Evolutionary conservation across 352 stramenopile genomes (phyloP), one percentile per base, ranked within the genome.

Genomic region (Phytophthora palmivora): DNA sequence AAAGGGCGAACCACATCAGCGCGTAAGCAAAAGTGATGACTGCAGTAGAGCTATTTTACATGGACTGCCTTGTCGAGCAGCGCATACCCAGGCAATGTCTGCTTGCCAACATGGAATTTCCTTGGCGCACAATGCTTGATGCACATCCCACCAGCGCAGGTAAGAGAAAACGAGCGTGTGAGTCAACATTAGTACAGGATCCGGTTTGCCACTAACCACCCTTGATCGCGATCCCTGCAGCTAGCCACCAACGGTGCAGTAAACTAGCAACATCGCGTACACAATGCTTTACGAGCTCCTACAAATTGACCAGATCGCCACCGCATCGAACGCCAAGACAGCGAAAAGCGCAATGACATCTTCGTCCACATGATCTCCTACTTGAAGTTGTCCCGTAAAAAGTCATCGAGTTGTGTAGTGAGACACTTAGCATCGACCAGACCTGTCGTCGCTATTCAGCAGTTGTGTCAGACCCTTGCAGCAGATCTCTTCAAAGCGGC

Each of bases 321-420:
- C 30, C 5, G 30, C 30, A 34, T 28, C 24, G 24, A 28, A 28
- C 6, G 24, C n/a, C n/a, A n/a, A n/a, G n/a, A n/a, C n/a, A n/a
- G n/a, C n/a, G n/a, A n/a, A n/a, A n/a, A n/a, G n/a, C n/a, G n/a
- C n/a, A n/a, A n/a, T n/a, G n/a, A n/a, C n/a, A n/a, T n/a, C n/a
- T n/a, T n/a, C n/a, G n/a, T n/a, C n/a, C n/a, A n/a, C n/a, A n/a
- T n/a, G n/a, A n/a, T n/a, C 21, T 28, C 18, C 28, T 45, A 43
- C 37, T 67, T 67, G 51, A 67, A 67, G 59, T 67, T 62, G 50
- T 22, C 24, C 19, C 15, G 59, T 68, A 63, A 68, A 68, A 68
- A 68, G 28, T 58, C n/a, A 10, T n/a, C n/a, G 5, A 4, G 24
- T 30, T 28, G 14, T 42, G 54, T 34, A 56, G n/a, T 22, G 36